These are phyloP conservation scores for Fusarium avenaceum DNA, from an alignment of 2,329 filamentous ascomycete species.

Conservation along the genomic window DNA sequence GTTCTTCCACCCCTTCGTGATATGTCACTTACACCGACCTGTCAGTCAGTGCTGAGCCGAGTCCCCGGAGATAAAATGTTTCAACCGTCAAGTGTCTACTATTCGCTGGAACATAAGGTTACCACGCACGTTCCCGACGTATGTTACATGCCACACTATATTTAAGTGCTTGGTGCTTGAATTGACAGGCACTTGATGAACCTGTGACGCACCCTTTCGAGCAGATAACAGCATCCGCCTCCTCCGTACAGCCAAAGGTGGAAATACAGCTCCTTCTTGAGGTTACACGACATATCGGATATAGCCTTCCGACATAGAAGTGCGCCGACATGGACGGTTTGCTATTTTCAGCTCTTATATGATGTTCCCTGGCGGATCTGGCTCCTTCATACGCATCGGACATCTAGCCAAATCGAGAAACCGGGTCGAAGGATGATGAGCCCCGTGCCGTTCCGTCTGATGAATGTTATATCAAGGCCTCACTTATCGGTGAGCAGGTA, in stretches of 20 bases:
- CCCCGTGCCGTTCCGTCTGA: constrained; percentile 12
- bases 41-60: neutral
- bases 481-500: constrained; percentile 14
- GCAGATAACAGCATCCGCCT: constrained; percentile 1
- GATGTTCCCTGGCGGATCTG: constrained; percentile 18
- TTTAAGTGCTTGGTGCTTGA: neutral
- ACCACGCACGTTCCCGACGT: neutral
- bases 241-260: constrained; percentile 1
- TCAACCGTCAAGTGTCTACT: neutral
- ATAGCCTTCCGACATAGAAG: constrained; percentile 10
- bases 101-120: constrained; percentile 20
- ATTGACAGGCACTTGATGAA: constrained; percentile 2
- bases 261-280: constrained; percentile 15
- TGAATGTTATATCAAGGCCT: constrained; percentile 20
- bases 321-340: constrained; percentile 20
- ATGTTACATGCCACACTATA: constrained; percentile 6
- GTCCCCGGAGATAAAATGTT: constrained; percentile 17
- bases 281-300: constrained; percentile 13
- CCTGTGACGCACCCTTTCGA: constrained; percentile 7
- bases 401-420: constrained; percentile 26
- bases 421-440: constrained; percentile 3
- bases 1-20: neutral
- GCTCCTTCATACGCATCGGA: constrained; percentile 20
- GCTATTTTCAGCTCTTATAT: constrained; percentile 31
- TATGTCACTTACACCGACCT: constrained; percentile 7